Base-by-base conservation (phyloP, 2,329 filamentous ascomycete genomes). In the Verticillium nonalfalfae region DNA sequence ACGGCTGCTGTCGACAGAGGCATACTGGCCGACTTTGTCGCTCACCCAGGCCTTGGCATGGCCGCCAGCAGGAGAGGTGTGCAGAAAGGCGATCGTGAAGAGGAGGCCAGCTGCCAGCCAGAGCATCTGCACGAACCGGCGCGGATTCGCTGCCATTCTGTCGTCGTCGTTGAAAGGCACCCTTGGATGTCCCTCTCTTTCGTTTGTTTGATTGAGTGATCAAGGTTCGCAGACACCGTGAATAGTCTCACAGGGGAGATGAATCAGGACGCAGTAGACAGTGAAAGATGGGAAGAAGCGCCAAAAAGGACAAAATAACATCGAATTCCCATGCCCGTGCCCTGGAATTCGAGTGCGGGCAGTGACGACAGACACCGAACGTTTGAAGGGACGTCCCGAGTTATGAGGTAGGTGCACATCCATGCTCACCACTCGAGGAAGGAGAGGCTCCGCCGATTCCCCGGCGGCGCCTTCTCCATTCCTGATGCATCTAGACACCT, bases 41-140 rank as follows among this genome's bases (percentile, higher is more conserved):
- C 61, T 58, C 11, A 67, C 61, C 65, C 66, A 70, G 57, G 66
- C 63, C 62, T 68, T 69, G n/a, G 69, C 66, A 26, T 66, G 62
- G 7, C 64, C 63, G 15, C 66, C 65, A 2, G 67, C 62, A 4
- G 59, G 18, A 4, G 71, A 59, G 4, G 58, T 63, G 40, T 64
- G 66, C 39, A 68, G 65, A 18, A 67, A 58, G 7, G 68, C 65
- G 61, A 72, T 63, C 56, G 68, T 66, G 57, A 68, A 67, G 50
- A 68, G 61, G 57, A 68, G 34, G 34, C 61, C 65, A 11, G 66
- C 65, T 4, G 61, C 66, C 18, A 67, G 59, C 67, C 66, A 68
- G 45, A 68, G 61, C 62, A 68, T 59, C 58, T 67, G 66, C 31
- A 64, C 64, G 35, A 66, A 54, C 58, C 63, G 56, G 59, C 59